These are phyloP conservation scores for Xanthoconium purpureum DNA, from an alignment of 768 basidiomycete species.

Conservation along the genomic window DNA sequence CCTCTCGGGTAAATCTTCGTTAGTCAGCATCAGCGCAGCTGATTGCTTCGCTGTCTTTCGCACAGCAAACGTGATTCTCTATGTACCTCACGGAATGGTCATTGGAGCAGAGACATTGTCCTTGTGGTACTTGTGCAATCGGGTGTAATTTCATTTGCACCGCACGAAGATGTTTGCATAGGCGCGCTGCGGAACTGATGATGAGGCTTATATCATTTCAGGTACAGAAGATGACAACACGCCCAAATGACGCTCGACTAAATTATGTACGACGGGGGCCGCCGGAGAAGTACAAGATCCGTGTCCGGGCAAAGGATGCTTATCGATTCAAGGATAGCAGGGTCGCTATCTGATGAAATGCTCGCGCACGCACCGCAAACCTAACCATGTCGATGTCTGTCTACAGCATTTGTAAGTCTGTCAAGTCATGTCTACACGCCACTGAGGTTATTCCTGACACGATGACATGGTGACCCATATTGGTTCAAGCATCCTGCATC, in stretches of 20 bases:
- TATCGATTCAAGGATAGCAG: no score
- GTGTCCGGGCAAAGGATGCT: no score
- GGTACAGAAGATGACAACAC: not conserved
- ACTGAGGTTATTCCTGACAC: no score
- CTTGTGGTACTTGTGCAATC: no score
- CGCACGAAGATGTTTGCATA: not conserved
- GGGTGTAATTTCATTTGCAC: not conserved
- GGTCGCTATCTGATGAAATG: no score
- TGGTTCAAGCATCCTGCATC: no score
- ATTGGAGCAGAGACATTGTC: no score
- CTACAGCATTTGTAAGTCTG: no score
- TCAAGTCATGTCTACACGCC: not conserved
- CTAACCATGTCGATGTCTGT: no score
- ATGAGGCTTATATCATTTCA: not conserved
- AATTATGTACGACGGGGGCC: not conserved
- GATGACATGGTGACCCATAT: no score
- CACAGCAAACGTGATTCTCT: constrained; percentile 2
- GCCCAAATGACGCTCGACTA: not conserved
- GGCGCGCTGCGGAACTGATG: not conserved
- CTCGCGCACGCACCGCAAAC: no score
- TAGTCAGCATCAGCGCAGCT: not conserved
- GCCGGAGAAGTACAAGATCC: not conserved
- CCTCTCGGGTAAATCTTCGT: not conserved
- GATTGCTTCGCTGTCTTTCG: not conserved
- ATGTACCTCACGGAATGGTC: no score